Evolutionary conservation across 1,284 basidiomycete genomes (phyloP), one percentile per base, ranked within the genome.

Genomic region (Ceraceosorus bombacis): DNA sequence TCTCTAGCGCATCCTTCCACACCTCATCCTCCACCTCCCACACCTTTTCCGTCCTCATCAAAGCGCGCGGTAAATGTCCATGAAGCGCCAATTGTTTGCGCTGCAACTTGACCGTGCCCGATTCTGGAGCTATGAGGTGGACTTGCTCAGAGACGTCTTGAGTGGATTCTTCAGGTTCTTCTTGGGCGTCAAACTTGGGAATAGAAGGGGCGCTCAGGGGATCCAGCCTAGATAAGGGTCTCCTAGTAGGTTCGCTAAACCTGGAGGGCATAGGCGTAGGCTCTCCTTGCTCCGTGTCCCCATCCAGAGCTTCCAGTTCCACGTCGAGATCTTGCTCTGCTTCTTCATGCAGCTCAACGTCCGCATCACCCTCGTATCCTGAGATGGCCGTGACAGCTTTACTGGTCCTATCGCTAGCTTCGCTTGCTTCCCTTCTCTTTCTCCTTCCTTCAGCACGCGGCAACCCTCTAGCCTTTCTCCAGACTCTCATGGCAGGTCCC

Each of bases 1-100:
- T 12, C 7, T 71, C 65, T 15, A 71, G 59, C 2, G 69, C 69
- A 36, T 67, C 65, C 13, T 60, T 59, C 69, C 69, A 71, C 13
- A 71, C 54, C 2, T 54, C 51, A 39, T 71, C 69, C 41, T 71
- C 69, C 17, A 67, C 60, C 49, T 51, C 53, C 6, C 60, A 55
- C n/a, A 70, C 53, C 9, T 70, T 57, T 7, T 64, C 59, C 9
- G 69, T 69, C 1, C 63, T 57, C 43, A 70, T 7, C 5, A 54
- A 55, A 15, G 61, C 39, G 38, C 68, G 64, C n/a, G 63, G 27
- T 17, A 27, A 27, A 56, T 58, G 54, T 17, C 57, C 57, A 41
- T 58, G 27, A 27, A 27, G 27, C 27, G 27, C 27, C 27, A 27
- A 27, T 27, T 27, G 52, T 38, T 37, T 17, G 49, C 53, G 52